Evolutionary conservation across 2,329 filamentous ascomycete genomes (phyloP).

Genomic region (Diaporthe sp.): DNA sequence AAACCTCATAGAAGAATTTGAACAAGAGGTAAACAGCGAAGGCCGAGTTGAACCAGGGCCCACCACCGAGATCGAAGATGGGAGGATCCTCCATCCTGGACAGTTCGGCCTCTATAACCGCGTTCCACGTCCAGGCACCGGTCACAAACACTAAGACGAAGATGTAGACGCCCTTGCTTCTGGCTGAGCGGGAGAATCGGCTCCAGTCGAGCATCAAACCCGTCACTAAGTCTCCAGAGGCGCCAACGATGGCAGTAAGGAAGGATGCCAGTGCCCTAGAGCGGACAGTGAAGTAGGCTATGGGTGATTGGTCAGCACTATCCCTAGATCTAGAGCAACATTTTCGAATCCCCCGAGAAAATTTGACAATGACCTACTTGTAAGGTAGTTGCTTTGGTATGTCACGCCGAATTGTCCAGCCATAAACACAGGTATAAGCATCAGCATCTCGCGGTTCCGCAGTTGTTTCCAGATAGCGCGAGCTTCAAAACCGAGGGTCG

Average conservation of each 20-base stretch:
- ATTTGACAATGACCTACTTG: constrained; percentile 39
- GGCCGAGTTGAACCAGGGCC: constrained; percentile 29
- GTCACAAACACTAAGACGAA: constrained; percentile 26
- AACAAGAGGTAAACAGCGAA: constrained; percentile 43
- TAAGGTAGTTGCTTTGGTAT: constrained; percentile 56
- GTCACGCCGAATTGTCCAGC: constrained; percentile 42
- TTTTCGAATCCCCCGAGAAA: not conserved
- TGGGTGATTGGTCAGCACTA: not conserved
- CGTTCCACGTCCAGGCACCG: constrained; percentile 34
- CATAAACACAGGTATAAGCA: constrained; percentile 48
- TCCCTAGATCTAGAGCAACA: not conserved
- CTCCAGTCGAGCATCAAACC: constrained; percentile 26
- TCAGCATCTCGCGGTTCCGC: constrained; percentile 50
- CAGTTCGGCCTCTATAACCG: constrained; percentile 25
- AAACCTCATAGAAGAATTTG: constrained; percentile 44
- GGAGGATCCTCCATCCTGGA: constrained; percentile 29
- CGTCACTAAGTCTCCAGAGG: constrained; percentile 33
- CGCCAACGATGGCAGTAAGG: constrained; percentile 53
- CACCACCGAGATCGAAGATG: constrained; percentile 30
- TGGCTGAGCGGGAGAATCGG: constrained; percentile 2
- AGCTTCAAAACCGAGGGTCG: constrained; percentile 49
- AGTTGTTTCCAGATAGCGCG: constrained; percentile 52
- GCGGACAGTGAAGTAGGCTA: constrained; percentile 56
- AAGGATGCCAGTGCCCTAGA: constrained; percentile 53
- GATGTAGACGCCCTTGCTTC: constrained; percentile 26